Conservation (phyloP, 257 asterid species). For the Nicotiana tomentosiformis region DNA sequence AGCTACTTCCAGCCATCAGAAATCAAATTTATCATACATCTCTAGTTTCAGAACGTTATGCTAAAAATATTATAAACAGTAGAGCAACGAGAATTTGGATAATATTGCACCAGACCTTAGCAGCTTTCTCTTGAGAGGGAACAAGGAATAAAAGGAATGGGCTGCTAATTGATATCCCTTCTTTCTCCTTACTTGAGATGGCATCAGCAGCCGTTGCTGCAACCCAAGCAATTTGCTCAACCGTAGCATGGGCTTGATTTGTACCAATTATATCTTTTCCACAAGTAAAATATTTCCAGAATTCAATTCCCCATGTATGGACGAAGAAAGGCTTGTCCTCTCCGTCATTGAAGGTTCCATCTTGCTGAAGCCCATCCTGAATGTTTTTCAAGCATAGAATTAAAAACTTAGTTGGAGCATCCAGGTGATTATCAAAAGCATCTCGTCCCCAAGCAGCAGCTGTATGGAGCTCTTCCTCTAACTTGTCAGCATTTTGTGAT, state of each 20-base stretch:
- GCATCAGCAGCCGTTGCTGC: slow-evolving; percentile 77
- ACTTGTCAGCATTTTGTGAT: slow-evolving; percentile 22
- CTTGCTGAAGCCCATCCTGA: slow-evolving; percentile 38
- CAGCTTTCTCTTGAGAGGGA: slow-evolving; percentile 77
- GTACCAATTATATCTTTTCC: slow-evolving; percentile 69
- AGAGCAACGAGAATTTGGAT: neutral
- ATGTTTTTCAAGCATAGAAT: slow-evolving; percentile 59
- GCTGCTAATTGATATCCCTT: slow-evolving; percentile 44
- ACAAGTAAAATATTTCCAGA: slow-evolving; percentile 57
- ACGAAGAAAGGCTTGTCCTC: slow-evolving; percentile 43
- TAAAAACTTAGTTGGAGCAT: slow-evolving; percentile 65
- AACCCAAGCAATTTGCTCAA: slow-evolving; percentile 83
- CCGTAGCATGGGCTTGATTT: slow-evolving; percentile 35
- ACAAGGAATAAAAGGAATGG: slow-evolving; percentile 78
- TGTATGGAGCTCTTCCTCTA: slow-evolving; percentile 19
- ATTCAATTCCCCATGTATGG: slow-evolving; percentile 70
- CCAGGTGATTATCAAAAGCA: slow-evolving; percentile 18
- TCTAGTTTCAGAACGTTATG: neutral
- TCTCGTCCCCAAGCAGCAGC: slow-evolving; percentile 18
- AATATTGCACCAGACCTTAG: slow-evolving; percentile 41
- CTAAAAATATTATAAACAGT: neutral
- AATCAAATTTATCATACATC: neutral
- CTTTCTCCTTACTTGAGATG: slow-evolving; percentile 68
- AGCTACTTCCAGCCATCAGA: neutral
- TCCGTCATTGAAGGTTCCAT: slow-evolving; percentile 24